Base-by-base conservation (phyloP, 2,329 filamentous ascomycete genomes). In the Didymella keratinophila region DNA sequence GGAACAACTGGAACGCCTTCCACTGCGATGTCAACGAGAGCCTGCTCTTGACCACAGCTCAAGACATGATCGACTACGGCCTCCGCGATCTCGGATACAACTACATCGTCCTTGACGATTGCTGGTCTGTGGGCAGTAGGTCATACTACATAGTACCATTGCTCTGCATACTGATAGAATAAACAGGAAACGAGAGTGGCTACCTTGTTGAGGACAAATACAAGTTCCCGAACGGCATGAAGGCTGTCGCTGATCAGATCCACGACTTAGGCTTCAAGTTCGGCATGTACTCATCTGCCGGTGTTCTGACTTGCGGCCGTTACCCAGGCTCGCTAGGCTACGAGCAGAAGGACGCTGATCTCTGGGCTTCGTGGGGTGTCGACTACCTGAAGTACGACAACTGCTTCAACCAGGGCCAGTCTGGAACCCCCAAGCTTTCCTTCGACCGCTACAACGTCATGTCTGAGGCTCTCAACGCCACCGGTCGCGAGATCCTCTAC, bases 331-430 rank as follows among this genome's bases (percentile, higher is more conserved):
- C 76, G 39, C 65, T 83, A 39, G 83, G 80, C 5, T 79, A 83
- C 64, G 84, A 85, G 66, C 75, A 79, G 32, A 76, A 81, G 27
- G 84, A 87, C 68, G 84, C 84, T 0, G 70, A 81, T 16, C 78
- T 80, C 0, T 86, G 80, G 67, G 83, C 84, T 1, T 72, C 71
- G 16, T 84, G 82, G 80, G 83, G 80, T 1, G 80, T 84, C 30
- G 80, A 79, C 58, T 76, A 74, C 50, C 61, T 69, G 20, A 69
- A 85, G 67, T 85, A 85, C 63, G 83, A 86, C 71, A 86, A 86
- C 66, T 86, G 84, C 73, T 84, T 79, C 68, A 84, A 85, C 61
- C 76, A 81, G 59, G 83, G 83, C 8, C 79, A 83, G 54, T 80
- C 78, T 18, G 81, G 83, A 12, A 82, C 77, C 2, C 76, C 79